phyloP scores from a whole-genome alignment of 805 yeast genomes.

The Cyberlindnera mississippiensis region DNA sequence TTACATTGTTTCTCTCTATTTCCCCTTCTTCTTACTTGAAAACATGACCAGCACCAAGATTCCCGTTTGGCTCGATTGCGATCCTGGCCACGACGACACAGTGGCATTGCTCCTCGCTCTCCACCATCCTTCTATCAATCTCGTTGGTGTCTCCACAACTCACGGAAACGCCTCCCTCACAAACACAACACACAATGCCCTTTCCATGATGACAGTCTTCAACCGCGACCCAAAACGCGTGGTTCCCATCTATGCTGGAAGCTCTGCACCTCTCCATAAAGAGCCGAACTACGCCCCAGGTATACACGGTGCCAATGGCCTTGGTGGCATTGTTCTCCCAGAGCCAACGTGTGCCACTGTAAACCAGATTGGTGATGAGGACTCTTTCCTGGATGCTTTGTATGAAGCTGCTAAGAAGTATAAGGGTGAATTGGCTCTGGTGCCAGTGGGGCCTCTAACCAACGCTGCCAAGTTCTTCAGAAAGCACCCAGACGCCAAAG shows the following conservation, averaged over 20 bases:
- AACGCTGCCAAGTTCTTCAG: constrained; percentile 57
- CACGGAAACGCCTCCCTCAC: constrained; percentile 40
- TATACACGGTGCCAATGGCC: constrained; percentile 71
- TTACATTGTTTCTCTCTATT: neutral
- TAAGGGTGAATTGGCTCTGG: constrained; percentile 50
- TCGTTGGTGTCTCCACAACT: constrained; percentile 33
- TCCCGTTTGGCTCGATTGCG: constrained; percentile 88
- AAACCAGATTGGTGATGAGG: constrained; percentile 35
- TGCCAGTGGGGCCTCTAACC: constrained; percentile 78
- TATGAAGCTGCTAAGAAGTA: constrained; percentile 38
- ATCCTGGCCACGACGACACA: constrained; percentile 89
- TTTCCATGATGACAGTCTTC: constrained; percentile 62
- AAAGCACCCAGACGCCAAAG: constrained; percentile 49
- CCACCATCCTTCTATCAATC: constrained; percentile 45
- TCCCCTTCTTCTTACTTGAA: too few species aligned
- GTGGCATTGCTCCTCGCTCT: constrained; percentile 66
- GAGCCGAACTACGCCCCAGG: constrained; percentile 51
- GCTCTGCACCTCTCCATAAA: constrained; percentile 50
- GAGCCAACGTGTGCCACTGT: constrained; percentile 34
- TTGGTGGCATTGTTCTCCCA: constrained; percentile 71
- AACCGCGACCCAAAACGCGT: constrained; percentile 30
- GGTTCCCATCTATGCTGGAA: constrained; percentile 67
- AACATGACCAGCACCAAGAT: constrained; percentile 27
- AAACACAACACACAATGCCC: constrained; percentile 65
- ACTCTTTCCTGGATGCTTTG: constrained; percentile 35